Evolutionary conservation across 2,329 filamentous ascomycete genomes (phyloP), one percentile per base, ranked within the genome.

Genomic region (Aspergillus transmontanensis): DNA sequence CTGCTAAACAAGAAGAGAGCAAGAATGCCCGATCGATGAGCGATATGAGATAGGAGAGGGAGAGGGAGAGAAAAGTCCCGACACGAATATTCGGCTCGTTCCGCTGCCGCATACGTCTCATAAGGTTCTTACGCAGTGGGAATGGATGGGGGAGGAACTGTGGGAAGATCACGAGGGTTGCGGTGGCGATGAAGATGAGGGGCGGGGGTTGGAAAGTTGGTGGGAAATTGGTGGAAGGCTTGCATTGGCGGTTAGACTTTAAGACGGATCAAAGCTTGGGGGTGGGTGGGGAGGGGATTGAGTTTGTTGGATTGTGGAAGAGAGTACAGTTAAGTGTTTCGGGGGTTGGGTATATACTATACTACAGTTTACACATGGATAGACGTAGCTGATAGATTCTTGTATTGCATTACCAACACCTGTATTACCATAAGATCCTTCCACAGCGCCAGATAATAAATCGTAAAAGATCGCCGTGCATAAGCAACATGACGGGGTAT

Each of bases 301-400:
- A 86, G 67, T 93, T 97, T 81, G 84, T 96, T 21, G 93, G 91
- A 64, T 96, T 97, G 93, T 96, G 87, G 85, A 85, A 79, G 75
- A 68, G 76, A 59, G 59, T 81, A n/a, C 60, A 66, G 14, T 48
- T 75, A 5, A 5, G 14, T 12, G 34, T 2, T 14, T 5, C 4
- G 12, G 1, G 2, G 34, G 10, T 12, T 4, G 11, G 6, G 16
- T 16, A 6, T 36, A 16, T 6, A 16, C 16, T 36, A 36, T 36
- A 36, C 34, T 36, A 36, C 14, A 3, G 5, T 6, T 36, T 41
- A 26, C 51, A 57, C 26, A 63, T 48, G 45, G 48, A 48, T 28
- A 19, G 45, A 41, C 39, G 16, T 41, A n/a, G 19, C 16, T 41
- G 39, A 41, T 41, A 41, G 39, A 41, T 21, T 50, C 23, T 51